Base-by-base conservation (phyloP, 495 filamentous ascomycete species). In the Trypethelium eluteriae region DNA sequence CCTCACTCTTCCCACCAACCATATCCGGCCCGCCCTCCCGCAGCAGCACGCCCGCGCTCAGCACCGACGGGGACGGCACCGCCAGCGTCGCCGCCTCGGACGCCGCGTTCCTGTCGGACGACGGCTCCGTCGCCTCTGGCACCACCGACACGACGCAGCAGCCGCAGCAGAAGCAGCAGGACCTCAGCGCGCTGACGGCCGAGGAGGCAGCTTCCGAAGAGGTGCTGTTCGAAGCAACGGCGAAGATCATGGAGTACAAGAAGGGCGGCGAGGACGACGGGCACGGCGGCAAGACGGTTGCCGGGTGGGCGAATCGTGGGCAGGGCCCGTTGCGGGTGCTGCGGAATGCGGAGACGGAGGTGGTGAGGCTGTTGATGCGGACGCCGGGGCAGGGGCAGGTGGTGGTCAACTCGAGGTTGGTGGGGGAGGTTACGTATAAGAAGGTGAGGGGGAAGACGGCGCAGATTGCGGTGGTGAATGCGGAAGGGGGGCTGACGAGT, bases 311-410 rank as follows among this genome's bases (percentile, higher is more conserved):
- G 6, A 70, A 68, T 39, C 50, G 63, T 16, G 73, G 73, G 44
- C 67, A 69, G 56, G 73, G 73, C 0, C 73, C 72, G 32, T 39
- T 75, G 12, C 71, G 73, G 18, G 62, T 75, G 34, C 64, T 75
- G 44, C 69, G 67, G 64, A 70, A 75, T 68, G 71, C 73, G 64
- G 53, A 44, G n/a, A 71, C 68, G 4, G 72, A 72, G 34, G 67
- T 70, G 14, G 64, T 66, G n/a, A 59, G 73, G 16, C 36, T 75
- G 7, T 47, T 75, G 36, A 63, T 70, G 39, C 68, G 72, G 38
- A 64, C 66, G 12, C 34, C 66, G 35, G 69, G 70, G 4, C 39
- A 65, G 11, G 73, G 73, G 9, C 66, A 62, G n/a, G 41, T 68
- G 38, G 64, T 67, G 25, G 66, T 73, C 61, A 74, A 74, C 50